Evolutionary conservation across 805 yeast genomes (phyloP).

Genomic region (Metschnikowia henanensis): DNA sequence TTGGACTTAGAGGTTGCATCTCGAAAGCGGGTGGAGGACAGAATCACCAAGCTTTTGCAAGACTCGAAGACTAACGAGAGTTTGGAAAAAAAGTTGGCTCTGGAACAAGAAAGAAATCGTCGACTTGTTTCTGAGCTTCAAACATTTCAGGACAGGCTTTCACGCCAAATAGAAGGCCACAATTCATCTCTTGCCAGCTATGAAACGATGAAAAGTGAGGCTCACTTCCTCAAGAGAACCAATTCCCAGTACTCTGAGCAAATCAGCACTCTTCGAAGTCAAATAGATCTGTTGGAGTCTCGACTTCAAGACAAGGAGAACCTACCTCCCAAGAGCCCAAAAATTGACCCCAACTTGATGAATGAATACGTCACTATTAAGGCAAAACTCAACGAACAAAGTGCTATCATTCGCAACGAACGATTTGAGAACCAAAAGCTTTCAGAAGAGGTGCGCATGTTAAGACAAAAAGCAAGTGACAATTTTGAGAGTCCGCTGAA

Average conservation of each 20-base stretch:
- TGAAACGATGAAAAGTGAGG: slow-evolving; percentile 25
- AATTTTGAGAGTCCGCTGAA: slow-evolving; percentile 20
- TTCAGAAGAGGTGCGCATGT: slow-evolving; percentile 54
- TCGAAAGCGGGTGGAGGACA: neutral
- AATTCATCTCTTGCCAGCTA: slow-evolving; percentile 7
- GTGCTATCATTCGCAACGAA: slow-evolving; percentile 49
- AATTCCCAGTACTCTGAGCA: slow-evolving; percentile 30
- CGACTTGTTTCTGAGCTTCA: slow-evolving; percentile 4
- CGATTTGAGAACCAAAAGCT: slow-evolving; percentile 45
- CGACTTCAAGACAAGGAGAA: slow-evolving; percentile 36
- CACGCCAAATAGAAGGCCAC: slow-evolving; percentile 8
- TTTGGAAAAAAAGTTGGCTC: slow-evolving; percentile 1
- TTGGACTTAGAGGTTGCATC: neutral
- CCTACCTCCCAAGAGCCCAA: slow-evolving; percentile 25
- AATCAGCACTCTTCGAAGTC: slow-evolving; percentile 25
- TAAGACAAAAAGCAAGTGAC: slow-evolving; percentile 44
- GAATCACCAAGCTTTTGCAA: neutral
- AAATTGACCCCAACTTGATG: slow-evolving; percentile 30
- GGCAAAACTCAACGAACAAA: slow-evolving; percentile 51
- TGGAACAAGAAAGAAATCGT: slow-evolving; percentile 2
- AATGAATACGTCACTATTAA: slow-evolving; percentile 50
- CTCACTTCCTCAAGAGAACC: slow-evolving; percentile 21
- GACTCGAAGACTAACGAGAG: neutral
- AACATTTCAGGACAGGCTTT: slow-evolving; percentile 6
- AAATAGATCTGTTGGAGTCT: slow-evolving; percentile 23